Conservation (phyloP, 768 basidiomycete genomes). For the Tulasnella sp. region DNA sequence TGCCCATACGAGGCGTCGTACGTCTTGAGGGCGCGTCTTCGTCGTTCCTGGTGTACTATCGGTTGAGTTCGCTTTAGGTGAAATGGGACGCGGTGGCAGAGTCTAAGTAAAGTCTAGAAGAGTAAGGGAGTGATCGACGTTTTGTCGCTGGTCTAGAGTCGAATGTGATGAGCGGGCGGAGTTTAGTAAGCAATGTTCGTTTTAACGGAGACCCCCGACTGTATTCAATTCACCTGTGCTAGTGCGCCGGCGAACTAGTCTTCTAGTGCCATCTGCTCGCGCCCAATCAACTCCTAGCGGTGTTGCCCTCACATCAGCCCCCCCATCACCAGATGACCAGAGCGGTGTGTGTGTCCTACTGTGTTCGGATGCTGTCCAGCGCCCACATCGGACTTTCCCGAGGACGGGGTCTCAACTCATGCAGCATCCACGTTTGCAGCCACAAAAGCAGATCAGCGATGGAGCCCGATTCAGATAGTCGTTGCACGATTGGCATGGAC, state of each 20-base stretch:
- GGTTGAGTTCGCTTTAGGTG: background rate
- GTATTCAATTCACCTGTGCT: background rate
- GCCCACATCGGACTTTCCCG: too few relatives aligned
- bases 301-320: background rate
- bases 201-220: background rate
- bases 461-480: background rate
- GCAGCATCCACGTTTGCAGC: too few relatives aligned
- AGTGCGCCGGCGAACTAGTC: background rate
- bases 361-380: too few relatives aligned
- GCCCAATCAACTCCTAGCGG: background rate
- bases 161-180: background rate
- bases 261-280: background rate
- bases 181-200: background rate
- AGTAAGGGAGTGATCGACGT: background rate
- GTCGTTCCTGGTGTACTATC: background rate
- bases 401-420: too few relatives aligned
- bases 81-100: background rate
- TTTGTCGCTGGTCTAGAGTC: background rate
- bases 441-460: background rate
- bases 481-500: background rate
- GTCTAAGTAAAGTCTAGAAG: background rate
- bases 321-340: background rate
- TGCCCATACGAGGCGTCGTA: background rate
- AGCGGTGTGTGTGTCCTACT: background rate
- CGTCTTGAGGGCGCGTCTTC: background rate